A percentile compares a stretch with the other conserved stretches of the same genome.
These are phyloP conservation scores for Helminthosporium solani DNA, from an alignment of 2,329 filamentous ascomycete species.

Conservation along the genomic window DNA sequence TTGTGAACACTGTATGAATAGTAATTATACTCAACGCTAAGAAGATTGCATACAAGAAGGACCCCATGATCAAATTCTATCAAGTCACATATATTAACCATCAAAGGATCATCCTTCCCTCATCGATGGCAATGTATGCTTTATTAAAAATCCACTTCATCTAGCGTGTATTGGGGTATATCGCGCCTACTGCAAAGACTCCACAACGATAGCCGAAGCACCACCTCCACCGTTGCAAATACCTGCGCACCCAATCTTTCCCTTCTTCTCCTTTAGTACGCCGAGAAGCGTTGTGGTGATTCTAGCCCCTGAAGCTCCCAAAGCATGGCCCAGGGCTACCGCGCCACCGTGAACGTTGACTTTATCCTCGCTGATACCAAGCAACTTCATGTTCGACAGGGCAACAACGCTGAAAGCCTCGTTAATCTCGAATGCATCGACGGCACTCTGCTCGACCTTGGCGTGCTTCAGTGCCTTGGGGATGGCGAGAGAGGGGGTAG, in stretches of 20 bases:
- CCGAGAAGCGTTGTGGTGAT: slow-evolving; percentile 88
- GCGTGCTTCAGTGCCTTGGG: slow-evolving; percentile 98
- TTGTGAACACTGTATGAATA: no score
- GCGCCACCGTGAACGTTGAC: slow-evolving; percentile 92
- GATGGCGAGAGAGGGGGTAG: slow-evolving; percentile 87
- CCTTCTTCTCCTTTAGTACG: slow-evolving; percentile 86
- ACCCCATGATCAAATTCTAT: no score
- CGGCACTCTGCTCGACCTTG: slow-evolving; percentile 70
- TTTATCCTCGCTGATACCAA: slow-evolving; percentile 75
- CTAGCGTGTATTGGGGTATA: slow-evolving; percentile 3
- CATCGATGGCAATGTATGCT: no score
- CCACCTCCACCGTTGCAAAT: slow-evolving; percentile 99
- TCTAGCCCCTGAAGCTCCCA: slow-evolving; percentile 90
- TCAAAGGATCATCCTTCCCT: no score
- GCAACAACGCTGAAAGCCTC: slow-evolving; percentile 98
- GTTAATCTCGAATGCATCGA: slow-evolving; percentile 98
- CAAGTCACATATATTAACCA: no score
- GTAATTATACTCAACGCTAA: no score
- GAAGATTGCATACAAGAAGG: no score
- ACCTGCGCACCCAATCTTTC: slow-evolving; percentile 88
- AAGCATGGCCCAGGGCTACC: slow-evolving; percentile 91
- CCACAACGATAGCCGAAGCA: slow-evolving; percentile 89
- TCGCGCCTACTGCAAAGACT: slow-evolving; percentile 50
- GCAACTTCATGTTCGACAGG: slow-evolving; percentile 91
- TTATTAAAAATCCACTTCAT: neutral